Percentiles rank a stretch among this genome's conserved stretches.
phyloP scores from a whole-genome alignment of 768 basidiomycete species.

The Lactifluus subvellereus region DNA sequence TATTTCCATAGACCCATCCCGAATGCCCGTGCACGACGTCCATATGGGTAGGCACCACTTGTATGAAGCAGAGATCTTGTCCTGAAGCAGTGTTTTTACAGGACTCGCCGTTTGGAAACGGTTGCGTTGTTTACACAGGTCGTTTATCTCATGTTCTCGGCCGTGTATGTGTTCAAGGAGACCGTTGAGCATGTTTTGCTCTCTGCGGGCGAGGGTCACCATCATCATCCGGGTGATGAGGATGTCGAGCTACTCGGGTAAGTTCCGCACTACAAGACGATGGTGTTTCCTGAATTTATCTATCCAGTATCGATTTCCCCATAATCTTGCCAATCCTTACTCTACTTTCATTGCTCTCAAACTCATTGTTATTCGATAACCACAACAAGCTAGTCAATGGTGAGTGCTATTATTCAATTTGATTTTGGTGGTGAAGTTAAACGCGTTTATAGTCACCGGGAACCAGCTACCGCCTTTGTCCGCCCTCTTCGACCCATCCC shows the following conservation, averaged over 20 bases:
- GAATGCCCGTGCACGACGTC: conserved; percentile 34
- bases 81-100: conserved; percentile 27
- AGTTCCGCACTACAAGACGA: conserved; percentile 22
- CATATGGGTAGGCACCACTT: conserved; percentile 51
- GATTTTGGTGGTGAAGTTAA: neutral
- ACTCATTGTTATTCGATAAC: conserved; percentile 54
- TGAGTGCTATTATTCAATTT: conserved; percentile 33
- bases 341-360: conserved; percentile 50
- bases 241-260: conserved; percentile 38
- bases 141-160: conserved; percentile 90
- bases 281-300: neutral
- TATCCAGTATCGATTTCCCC: conserved; percentile 59
- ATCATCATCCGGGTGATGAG: conserved; percentile 64
- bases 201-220: conserved; percentile 57
- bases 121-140: conserved; percentile 81
- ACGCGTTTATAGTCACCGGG: conserved; percentile 43
- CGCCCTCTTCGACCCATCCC: conserved; percentile 43
- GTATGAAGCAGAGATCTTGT: neutral
- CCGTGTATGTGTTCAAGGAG: conserved; percentile 96
- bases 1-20: conserved; percentile 37
- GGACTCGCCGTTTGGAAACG: conserved; percentile 62
- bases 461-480: conserved; percentile 54
- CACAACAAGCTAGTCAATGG: conserved; percentile 60
- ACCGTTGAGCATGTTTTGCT: conserved; percentile 88
- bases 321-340: conserved; percentile 49